Base-by-base conservation (phyloP, 2,329 filamentous ascomycete species). In the Fusarium chlamydosporum region DNA sequence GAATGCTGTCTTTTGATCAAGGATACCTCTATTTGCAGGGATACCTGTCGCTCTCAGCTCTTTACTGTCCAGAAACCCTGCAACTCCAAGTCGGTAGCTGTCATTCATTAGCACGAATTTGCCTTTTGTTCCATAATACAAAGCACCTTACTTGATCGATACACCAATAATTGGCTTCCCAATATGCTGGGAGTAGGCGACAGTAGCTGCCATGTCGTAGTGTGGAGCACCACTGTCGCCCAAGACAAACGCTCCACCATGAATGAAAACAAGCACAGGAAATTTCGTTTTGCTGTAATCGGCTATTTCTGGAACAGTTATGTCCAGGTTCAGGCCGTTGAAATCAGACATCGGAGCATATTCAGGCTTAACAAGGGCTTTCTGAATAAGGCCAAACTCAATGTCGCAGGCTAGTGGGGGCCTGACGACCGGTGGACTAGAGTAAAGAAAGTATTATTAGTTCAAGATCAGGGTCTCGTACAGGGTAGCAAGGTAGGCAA, bases 1-100 rank as follows among this genome's bases (percentile, higher is more conserved):
- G 7, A 58, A 56, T 3, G 33, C 56, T 0, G 38, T 56, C 18
- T 56, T 45, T 27, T 58, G 56, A 26, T 58, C 56, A 1, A 56
- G 38, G 0, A 58, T 18, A 2, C 56, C 51, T 15, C 51, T 58
- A 0, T 58, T 58, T 3, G 33, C 18, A 0, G 16, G 18, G 6
- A 15, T 2, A 1, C 40, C 26, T 20, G 51, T 7, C 0, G 12
- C 33, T 38, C 16, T 56, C 7, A 58, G 1, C 16, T 58, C 51
- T 13, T 7, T 1, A 1, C 50, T 38, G 10, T 58, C 50, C 0
- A 58, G 31, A 11, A 58, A 58, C 0, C 56, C 56, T 9, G 56
- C 18, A 15, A 45, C 10, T 7, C 56, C 56, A 1, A 56, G 56
- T 5, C 51, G 56, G 2, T 58, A 58, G 6, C 56, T 56, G 10